Conservation (phyloP, 805 yeast species). For the Nakazawaea pomicola region DNA sequence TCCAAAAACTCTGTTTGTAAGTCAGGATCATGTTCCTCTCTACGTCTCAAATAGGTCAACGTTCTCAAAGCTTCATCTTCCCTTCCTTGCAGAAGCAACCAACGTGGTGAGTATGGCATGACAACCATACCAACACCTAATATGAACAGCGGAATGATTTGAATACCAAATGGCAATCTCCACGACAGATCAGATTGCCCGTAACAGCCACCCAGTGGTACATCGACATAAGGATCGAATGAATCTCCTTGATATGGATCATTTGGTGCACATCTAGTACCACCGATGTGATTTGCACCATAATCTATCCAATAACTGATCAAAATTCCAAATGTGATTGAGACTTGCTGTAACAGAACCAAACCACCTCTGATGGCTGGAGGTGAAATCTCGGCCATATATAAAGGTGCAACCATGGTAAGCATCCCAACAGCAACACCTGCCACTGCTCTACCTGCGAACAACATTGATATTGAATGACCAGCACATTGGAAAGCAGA, state of each 20-base stretch:
- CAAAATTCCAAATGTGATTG: conserved; percentile 22
- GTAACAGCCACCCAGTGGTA: conserved; percentile 19
- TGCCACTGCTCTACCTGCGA: conserved; percentile 47
- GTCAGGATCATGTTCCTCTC: conserved; percentile 26
- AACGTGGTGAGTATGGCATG: conserved; percentile 40
- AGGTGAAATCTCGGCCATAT: conserved; percentile 23
- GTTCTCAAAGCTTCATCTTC: conserved; percentile 4
- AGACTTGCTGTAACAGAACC: conserved; percentile 20
- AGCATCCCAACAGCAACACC: conserved; percentile 51
- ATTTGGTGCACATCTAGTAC: conserved; percentile 11
- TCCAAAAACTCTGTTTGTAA: conserved; percentile 36
- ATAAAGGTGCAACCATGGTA: conserved; percentile 39
- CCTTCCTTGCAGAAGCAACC: conserved; percentile 30
- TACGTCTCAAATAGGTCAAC: not conserved
- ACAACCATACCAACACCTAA: conserved; percentile 31
- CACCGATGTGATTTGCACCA: conserved; percentile 13
- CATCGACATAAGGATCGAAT: conserved; percentile 23
- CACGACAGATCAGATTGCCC: conserved; percentile 23
- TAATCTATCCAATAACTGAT: conserved; percentile 22
- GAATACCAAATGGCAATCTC: conserved; percentile 24
- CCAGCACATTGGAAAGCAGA: conserved; percentile 57
- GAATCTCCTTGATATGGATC: conserved; percentile 15
- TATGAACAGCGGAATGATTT: conserved; percentile 32
- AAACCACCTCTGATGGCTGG: conserved; percentile 25
- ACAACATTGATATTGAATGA: conserved; percentile 38